These are phyloP conservation scores for Myochromella boudieri DNA, from an alignment of 768 basidiomycete species.

Conservation along the genomic window DNA sequence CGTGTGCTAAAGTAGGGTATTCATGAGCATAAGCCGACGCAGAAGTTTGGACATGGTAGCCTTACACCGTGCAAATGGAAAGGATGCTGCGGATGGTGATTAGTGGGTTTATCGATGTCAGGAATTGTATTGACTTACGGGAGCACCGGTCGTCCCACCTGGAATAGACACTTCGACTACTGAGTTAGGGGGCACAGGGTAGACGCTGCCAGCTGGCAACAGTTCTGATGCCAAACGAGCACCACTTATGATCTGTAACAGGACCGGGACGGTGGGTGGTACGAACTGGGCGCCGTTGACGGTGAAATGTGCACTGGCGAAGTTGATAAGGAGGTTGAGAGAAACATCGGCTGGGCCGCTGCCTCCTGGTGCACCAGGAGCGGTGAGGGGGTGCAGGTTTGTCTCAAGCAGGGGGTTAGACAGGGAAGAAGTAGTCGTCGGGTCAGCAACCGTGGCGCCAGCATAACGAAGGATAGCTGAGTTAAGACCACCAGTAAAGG, in stretches of 20 bases:
- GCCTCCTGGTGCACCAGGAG: constrained; percentile 8
- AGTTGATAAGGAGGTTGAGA: constrained; percentile 17
- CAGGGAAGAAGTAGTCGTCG: constrained; percentile 7
- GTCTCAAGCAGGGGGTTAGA: constrained; percentile 28
- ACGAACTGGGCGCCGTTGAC: constrained; percentile 30
- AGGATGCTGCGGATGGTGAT: constrained; percentile 17
- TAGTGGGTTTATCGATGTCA: background rate
- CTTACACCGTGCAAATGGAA: constrained; percentile 31
- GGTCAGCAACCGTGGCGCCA: background rate
- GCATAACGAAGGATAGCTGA: background rate
- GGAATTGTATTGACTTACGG: constrained; percentile 15
- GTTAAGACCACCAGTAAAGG: background rate
- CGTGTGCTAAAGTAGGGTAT: constrained; percentile 25
- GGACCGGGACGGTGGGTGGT: constrained; percentile 46
- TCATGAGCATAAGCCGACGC: background rate
- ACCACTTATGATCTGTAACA: constrained; percentile 62
- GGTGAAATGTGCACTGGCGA: constrained; percentile 15
- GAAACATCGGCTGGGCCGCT: constrained; percentile 22
- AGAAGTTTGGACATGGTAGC: background rate
- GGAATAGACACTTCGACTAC: constrained; percentile 43
- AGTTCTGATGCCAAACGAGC: constrained; percentile 43
- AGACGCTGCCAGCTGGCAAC: constrained; percentile 46
- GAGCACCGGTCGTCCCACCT: constrained; percentile 30
- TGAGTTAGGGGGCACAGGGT: constrained; percentile 42
- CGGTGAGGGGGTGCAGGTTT: constrained; percentile 11